Evolutionary conservation across 306 rosid species (phyloP).

Genomic region (Quercus rubra): DNA sequence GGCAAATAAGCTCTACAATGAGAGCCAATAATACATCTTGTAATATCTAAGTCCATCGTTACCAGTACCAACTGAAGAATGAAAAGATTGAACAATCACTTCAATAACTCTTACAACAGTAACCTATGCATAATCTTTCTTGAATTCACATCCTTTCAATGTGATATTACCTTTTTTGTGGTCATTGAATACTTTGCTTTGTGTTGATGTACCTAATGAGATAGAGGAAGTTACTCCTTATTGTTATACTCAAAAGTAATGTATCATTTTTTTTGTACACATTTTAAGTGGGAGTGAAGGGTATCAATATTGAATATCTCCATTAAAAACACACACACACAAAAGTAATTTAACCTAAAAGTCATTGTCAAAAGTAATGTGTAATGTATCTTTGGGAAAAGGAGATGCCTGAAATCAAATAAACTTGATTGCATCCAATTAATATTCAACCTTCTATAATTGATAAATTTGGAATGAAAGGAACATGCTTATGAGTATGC

Average conservation of each 20-base stretch:
- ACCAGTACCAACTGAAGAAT: not conserved
- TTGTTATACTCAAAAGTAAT: not conserved
- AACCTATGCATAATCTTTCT: not conserved
- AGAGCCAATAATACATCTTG: too few relatives aligned
- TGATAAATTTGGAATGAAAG: not conserved
- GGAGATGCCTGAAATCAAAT: too few relatives aligned
- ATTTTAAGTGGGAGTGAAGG: not conserved
- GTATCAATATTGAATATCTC: too few relatives aligned
- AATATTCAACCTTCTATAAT: not conserved
- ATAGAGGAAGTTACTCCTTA: not conserved
- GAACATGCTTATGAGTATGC: not conserved
- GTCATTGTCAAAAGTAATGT: too few relatives aligned
- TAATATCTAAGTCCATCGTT: too few relatives aligned
- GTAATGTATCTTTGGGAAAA: too few relatives aligned
- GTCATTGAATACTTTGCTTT: not conserved
- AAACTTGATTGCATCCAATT: not conserved
- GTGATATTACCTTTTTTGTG: not conserved
- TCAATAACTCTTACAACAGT: not conserved
- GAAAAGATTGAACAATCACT: not conserved
- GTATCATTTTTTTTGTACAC: not conserved
- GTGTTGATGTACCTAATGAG: not conserved
- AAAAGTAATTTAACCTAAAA: too few relatives aligned
- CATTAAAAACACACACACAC: too few relatives aligned
- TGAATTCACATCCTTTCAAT: not conserved
- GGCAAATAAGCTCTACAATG: too few relatives aligned